Percentiles rank a stretch among this genome's conserved stretches.
Evolutionary conservation across 192 early-diverging fungal species (phyloP).

Genomic region (Mortierella alpina): DNA sequence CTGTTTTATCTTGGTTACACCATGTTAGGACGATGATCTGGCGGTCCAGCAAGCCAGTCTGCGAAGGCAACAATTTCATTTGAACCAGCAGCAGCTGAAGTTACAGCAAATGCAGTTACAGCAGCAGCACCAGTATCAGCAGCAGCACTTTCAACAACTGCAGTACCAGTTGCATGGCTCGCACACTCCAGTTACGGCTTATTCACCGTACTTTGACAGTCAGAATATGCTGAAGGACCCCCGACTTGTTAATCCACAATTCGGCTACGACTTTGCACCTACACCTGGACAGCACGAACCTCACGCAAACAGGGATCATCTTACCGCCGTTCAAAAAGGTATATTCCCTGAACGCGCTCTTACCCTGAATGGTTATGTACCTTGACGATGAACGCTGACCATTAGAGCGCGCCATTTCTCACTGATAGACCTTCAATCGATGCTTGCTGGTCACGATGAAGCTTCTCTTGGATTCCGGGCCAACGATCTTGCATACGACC

Average conservation of each 20-base stretch:
- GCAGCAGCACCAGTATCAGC: conserved; percentile 8
- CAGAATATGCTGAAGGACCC: conserved; percentile 36
- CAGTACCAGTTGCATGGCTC: conserved; percentile 25
- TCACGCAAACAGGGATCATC: not conserved
- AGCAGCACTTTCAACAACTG: conserved; percentile 9
- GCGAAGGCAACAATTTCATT: conserved; percentile 24
- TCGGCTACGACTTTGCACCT: conserved; percentile 24
- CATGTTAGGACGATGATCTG: conserved; percentile 25
- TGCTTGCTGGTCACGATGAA: conserved; percentile 28
- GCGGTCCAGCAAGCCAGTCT: conserved; percentile 25
- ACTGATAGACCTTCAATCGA: conserved; percentile 22
- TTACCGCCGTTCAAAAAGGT: conserved; percentile 18
- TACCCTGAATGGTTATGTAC: not conserved
- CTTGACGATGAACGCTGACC: not conserved
- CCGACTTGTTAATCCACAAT: conserved; percentile 28
- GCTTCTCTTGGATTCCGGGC: conserved; percentile 30
- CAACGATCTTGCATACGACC: conserved; percentile 34
- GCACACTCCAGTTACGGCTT: conserved; percentile 30
- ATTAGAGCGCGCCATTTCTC: not conserved
- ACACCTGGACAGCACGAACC: conserved; percentile 1
- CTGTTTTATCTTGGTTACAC: not conserved
- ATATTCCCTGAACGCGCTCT: not conserved
- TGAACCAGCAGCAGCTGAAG: conserved; percentile 31
- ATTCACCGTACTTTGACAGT: conserved; percentile 38
- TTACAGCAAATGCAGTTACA: conserved; percentile 31